These are phyloP conservation scores for Termitomyces sp. DNA, from an alignment of 768 basidiomycete genomes.

Conservation along the genomic window DNA sequence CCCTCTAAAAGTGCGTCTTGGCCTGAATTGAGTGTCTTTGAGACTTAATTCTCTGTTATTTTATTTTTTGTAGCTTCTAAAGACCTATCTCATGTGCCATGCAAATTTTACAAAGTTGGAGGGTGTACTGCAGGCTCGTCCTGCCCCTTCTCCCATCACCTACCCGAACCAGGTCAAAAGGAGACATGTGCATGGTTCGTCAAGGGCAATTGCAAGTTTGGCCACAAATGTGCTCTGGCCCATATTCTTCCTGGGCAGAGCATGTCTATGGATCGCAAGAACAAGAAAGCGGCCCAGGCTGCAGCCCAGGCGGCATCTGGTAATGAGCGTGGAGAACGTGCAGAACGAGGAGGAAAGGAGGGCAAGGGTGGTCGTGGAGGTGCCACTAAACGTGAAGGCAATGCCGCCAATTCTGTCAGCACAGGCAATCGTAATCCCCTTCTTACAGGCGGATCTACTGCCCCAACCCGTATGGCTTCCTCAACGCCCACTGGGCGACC, in stretches of 20 bases:
- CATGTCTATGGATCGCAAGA: slow-evolving; percentile 95
- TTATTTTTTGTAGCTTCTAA: slow-evolving; percentile 41
- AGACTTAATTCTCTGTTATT: slow-evolving; percentile 20
- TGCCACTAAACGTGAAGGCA: slow-evolving; percentile 33
- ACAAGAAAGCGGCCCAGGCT: slow-evolving; percentile 87
- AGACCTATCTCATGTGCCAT: slow-evolving; percentile 94
- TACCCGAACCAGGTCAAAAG: slow-evolving; percentile 73
- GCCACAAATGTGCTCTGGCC: slow-evolving; percentile 85
- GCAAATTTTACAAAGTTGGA: slow-evolving; percentile 95
- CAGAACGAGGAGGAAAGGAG: slow-evolving; percentile 19
- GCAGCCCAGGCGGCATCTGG: slow-evolving; percentile 47
- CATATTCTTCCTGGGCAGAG: slow-evolving; percentile 93
- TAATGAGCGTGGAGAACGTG: slow-evolving; percentile 25
- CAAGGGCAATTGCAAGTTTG: slow-evolving; percentile 81
- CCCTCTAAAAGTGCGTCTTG: slow-evolving; percentile 18
- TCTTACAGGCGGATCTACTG: slow-evolving; percentile 58
- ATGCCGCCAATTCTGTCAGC: slow-evolving; percentile 18
- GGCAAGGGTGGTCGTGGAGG: slow-evolving; percentile 32
- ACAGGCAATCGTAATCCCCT: slow-evolving; percentile 34
- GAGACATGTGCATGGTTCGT: slow-evolving; percentile 88
- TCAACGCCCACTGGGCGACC: slow-evolving; percentile 42
- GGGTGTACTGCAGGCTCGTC: slow-evolving; percentile 91
- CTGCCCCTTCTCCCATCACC: slow-evolving; percentile 91
- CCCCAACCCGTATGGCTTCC: slow-evolving; percentile 52
- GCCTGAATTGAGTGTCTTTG: slow-evolving; percentile 4